Base-by-base conservation (phyloP, 805 yeast species). In the Ogataea thermomethanolica region DNA sequence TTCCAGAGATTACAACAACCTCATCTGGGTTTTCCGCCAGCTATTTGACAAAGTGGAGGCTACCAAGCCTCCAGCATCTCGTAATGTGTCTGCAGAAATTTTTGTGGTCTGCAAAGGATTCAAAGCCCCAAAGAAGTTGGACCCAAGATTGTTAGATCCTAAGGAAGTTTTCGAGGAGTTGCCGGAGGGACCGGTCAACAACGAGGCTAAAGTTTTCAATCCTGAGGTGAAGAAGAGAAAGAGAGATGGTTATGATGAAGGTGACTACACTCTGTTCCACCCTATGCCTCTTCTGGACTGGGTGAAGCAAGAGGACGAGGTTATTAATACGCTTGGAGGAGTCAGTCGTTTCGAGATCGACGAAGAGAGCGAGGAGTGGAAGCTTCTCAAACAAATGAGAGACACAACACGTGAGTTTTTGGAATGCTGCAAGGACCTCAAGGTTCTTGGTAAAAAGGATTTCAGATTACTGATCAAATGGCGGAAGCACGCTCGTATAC, bases 21-120 rank as follows among this genome's bases (percentile, higher is more conserved):
- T 93, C 51, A 76, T 93, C 76, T 93, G 99, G 99, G 95, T 91
- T 4, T 91, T 93, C 69, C 89, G 88, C 58, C 99, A 93, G 64
- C 71, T 93, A 41, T 93, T 93, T 59, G 96, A 89, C 39, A 90
- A 84, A 59, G 98, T 93, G 39, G 98, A 93, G 64, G 99, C 99
- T 13, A 93, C 99, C 0, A 93, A 93, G 60, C 99, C 99, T 7
- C 98, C 99, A 7, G 90, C 98, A 7, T 89, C 97, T 27, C 90
- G 99, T 81, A 89, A 88, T 65, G 99, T 93, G 25, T 91, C 98
- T 60, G 99, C 99, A 2, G 99, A 93, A 72, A 93, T 93, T 57
- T 93, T 93, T 59, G 99, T 93, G 33, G 97, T 90, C 26, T 93
- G 99, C 67, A 81, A 81, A 62, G 95, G 95, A 9, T 93, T 85